A percentile compares a stretch with the other conserved stretches of the same genome.
phyloP scores from a whole-genome alignment of 106 monocot species.

The Platanthera zijinensis region DNA sequence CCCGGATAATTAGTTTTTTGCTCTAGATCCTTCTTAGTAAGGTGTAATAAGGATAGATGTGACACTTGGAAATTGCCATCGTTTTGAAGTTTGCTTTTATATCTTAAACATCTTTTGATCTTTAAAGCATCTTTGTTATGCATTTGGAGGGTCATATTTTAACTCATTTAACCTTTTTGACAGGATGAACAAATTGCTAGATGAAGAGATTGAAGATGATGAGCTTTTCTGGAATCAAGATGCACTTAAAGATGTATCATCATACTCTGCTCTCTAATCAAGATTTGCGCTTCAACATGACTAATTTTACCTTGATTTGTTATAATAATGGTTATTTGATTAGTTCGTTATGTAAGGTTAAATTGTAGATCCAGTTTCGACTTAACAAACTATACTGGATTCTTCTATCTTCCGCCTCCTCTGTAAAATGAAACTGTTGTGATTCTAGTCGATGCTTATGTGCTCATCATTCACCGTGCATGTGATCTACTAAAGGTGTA shows the following conservation, averaged over 20 bases:
- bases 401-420: not conserved
- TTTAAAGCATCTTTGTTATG: not conserved
- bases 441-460: not conserved
- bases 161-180: slow-evolving; percentile 4
- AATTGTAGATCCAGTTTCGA: not conserved
- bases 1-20: no score
- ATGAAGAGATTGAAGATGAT: slow-evolving; percentile 86
- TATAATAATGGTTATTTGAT: not conserved
- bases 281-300: not conserved
- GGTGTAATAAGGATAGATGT: not conserved
- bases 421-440: not conserved
- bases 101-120: not conserved
- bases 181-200: slow-evolving; percentile 88
- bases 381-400: not conserved
- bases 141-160: not conserved
- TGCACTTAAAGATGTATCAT: slow-evolving; percentile 80
- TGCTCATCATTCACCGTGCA: not conserved
- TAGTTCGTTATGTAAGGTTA: not conserved
- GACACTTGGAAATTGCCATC: not conserved
- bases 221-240: slow-evolving; percentile 97
- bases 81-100: not conserved
- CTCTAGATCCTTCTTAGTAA: no score
- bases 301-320: not conserved
- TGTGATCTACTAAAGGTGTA: not conserved
- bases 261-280: not conserved